Evolutionary conservation across 2,329 filamentous ascomycete species (phyloP).

Genomic region (Domatiomyces catenatus): DNA sequence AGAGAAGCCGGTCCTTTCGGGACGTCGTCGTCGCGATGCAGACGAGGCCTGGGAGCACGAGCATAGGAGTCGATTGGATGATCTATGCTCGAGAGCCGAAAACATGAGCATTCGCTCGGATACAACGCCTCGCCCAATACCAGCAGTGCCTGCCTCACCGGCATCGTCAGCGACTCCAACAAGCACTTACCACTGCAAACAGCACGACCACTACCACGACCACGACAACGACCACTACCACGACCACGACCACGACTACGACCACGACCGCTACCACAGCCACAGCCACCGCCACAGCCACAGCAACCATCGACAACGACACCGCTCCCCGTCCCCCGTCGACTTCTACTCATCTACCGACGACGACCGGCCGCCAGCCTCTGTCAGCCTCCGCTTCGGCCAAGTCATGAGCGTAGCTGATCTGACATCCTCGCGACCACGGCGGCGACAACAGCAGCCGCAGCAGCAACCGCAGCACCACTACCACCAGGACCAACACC

Average conservation of each 20-base stretch:
- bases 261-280: too few species aligned
- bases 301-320: too few species aligned
- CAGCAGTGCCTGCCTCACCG: background rate
- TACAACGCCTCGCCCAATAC: background rate
- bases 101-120: background rate
- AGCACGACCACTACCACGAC: too few species aligned
- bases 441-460: background rate
- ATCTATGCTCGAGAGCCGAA: background rate
- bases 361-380: background rate
- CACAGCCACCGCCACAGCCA: too few species aligned
- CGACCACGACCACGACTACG: too few species aligned
- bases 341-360: background rate
- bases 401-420: background rate
- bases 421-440: background rate
- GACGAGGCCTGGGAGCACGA: slow-evolving; percentile 15
- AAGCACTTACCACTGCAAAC: background rate
- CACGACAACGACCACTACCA: too few species aligned
- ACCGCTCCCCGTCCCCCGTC: background rate
- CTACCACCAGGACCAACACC: too few species aligned
- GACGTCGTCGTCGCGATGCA: slow-evolving; percentile 11
- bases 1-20: slow-evolving; percentile 16
- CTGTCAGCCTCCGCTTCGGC: background rate
- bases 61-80: slow-evolving; percentile 4
- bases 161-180: too few species aligned
- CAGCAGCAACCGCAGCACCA: too few species aligned